A percentile compares a stretch with the other conserved stretches of the same genome.
Conservation (phyloP, 116 monocot species). For the Dioscorea cayenensis region DNA sequence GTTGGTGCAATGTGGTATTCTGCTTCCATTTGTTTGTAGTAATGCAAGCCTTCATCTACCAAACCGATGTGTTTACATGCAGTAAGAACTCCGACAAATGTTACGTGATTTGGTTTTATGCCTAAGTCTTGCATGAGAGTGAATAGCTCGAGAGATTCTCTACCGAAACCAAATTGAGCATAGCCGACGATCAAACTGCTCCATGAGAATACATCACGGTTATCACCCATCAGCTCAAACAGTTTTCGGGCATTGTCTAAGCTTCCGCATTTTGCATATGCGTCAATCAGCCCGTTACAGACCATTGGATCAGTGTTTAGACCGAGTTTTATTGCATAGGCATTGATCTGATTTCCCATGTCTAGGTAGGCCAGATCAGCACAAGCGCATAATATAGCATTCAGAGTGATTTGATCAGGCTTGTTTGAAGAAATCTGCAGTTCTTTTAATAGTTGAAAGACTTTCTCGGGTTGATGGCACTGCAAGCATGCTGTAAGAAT, state of each 20-base stretch:
- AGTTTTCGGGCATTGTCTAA: slow-evolving; percentile 38
- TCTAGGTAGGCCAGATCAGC: slow-evolving; percentile 33
- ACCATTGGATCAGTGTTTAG: slow-evolving; percentile 30
- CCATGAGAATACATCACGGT: slow-evolving; percentile 57
- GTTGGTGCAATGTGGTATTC: slow-evolving; percentile 39
- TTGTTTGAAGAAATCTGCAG: slow-evolving; percentile 13
- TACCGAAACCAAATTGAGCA: slow-evolving; percentile 57
- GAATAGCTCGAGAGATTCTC: slow-evolving; percentile 50
- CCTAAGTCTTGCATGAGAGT: slow-evolving; percentile 21
- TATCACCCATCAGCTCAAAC: slow-evolving; percentile 26
- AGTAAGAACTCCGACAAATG: slow-evolving; percentile 58
- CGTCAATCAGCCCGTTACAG: slow-evolving; percentile 40
- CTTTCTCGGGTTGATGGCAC: slow-evolving; percentile 30
- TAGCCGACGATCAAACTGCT: slow-evolving; percentile 69
- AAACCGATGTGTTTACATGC: slow-evolving; percentile 59
- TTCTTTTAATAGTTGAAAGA: slow-evolving; percentile 23
- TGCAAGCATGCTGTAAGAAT: slow-evolving; percentile 44
- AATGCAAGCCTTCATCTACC: slow-evolving; percentile 43
- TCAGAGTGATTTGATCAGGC: slow-evolving; percentile 44
- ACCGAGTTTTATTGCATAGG: slow-evolving; percentile 32
- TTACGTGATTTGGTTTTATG: slow-evolving; percentile 52
- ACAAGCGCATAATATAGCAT: slow-evolving; percentile 35
- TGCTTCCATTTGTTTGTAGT: slow-evolving; percentile 43
- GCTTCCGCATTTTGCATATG: slow-evolving; percentile 65
- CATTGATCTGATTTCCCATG: slow-evolving; percentile 42